Conservation (phyloP, 177 flowering plant species). For the Vitis hybrid region DNA sequence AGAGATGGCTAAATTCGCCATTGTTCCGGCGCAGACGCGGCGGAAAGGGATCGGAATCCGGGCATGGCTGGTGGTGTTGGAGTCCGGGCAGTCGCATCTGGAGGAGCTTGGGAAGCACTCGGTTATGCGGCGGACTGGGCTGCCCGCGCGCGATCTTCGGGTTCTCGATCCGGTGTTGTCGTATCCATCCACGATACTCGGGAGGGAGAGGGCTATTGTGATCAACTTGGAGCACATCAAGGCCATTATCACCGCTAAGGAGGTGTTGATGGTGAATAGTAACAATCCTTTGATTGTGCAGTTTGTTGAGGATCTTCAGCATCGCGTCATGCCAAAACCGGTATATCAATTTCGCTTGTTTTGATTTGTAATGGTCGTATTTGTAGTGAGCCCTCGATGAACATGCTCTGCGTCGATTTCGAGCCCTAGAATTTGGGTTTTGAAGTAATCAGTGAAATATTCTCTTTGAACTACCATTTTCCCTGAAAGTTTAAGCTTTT, state of each 20-base stretch:
- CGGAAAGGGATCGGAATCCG: constrained; percentile 24
- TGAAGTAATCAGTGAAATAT: too few species aligned
- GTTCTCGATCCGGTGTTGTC: constrained; percentile 30
- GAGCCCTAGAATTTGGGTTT: too few species aligned
- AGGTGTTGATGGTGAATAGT: constrained; percentile 20
- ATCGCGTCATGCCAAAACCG: constrained; percentile 3
- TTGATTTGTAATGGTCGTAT: too few species aligned
- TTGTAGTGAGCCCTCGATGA: too few species aligned
- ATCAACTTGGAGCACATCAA: constrained; percentile 26
- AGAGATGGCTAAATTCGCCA: neutral
- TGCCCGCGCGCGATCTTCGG: constrained; percentile 28
- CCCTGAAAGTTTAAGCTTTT: too few species aligned
- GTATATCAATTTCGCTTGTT: neutral
- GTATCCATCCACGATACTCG: constrained; percentile 24
- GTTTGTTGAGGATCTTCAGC: constrained; percentile 22
- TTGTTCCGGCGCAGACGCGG: constrained; percentile 7
- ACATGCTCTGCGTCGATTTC: too few species aligned
- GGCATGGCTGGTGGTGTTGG: constrained; percentile 23
- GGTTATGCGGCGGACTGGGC: constrained; percentile 29
- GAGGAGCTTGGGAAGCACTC: constrained; percentile 25
- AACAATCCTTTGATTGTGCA: constrained; percentile 16
- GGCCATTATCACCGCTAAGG: constrained; percentile 23
- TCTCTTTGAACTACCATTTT: too few species aligned
- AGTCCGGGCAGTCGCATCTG: constrained; percentile 16
- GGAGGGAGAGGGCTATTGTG: constrained; percentile 24